phyloP scores from a whole-genome alignment of 352 stramenopile genomes.

The Thalassiosira delicatula region DNA sequence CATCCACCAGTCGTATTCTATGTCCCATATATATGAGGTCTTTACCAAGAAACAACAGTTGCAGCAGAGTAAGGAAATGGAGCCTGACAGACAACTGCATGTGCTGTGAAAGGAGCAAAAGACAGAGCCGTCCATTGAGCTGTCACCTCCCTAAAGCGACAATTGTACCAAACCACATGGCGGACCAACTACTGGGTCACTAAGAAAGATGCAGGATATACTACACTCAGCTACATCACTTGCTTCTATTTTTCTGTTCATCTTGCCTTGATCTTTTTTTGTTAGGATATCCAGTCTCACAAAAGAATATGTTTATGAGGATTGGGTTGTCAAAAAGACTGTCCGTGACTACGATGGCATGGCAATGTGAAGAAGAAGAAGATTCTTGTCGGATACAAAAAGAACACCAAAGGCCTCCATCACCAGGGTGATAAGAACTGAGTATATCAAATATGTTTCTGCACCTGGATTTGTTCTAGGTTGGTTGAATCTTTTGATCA shows the following conservation, averaged over 20 bases:
- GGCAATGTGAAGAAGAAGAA: neutral
- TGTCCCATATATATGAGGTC: constrained; percentile 19
- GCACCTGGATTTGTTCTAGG: constrained; percentile 22
- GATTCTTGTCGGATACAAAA: neutral
- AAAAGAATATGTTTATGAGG: constrained; percentile 27
- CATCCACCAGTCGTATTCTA: constrained; percentile 19
- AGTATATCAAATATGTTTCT: constrained; percentile 15
- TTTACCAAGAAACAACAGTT: neutral
- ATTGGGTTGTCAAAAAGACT: constrained; percentile 31
- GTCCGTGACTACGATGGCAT: constrained; percentile 7
- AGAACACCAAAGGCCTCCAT: neutral
- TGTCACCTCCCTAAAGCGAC: neutral
- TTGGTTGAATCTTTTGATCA: constrained; percentile 32
- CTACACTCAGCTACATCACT: neutral
- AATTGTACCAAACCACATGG: constrained; percentile 4
- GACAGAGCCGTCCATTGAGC: neutral
- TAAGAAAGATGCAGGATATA: constrained; percentile 4
- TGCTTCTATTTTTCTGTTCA: constrained; percentile 8
- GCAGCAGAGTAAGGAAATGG: constrained; percentile 4
- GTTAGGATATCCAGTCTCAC: neutral
- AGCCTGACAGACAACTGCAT: constrained; percentile 10
- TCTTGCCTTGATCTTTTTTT: constrained; percentile 30
- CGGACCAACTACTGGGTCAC: constrained; percentile 5
- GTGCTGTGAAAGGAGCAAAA: constrained; percentile 27
- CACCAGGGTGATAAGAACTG: constrained; percentile 10